Base-by-base conservation (phyloP, 1,284 basidiomycete genomes). In the Vanrija humicola region DNA sequence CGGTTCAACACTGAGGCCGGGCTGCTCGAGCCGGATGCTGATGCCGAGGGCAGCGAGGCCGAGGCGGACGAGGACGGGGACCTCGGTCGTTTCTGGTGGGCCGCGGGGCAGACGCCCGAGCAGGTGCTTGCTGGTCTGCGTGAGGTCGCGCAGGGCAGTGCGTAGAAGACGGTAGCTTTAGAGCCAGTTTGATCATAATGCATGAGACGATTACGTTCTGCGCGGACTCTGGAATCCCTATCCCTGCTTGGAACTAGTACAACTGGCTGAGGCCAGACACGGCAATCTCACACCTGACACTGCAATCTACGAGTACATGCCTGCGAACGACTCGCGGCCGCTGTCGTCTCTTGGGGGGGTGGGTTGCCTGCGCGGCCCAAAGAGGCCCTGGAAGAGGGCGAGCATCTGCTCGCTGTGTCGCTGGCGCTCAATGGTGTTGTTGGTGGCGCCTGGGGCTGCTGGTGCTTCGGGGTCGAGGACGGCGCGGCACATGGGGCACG, bases 261-360 rank as follows among this genome's bases (percentile, higher is more conserved):
- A 28, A 43, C 6, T 34, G 16, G 42, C 21, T 21, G 6, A 6
- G 5, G 3, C 21, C 21, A 23, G 21, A 23, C 21, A 6, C 9
- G 12, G 34, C 34, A 12, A 5, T 8, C 34, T 34, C 28, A 28
- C 28, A 28, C 3, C 6, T 3, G 6, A 7, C 10, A 10, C 28
- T 3, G 34, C 34, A 10, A 8, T 9, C 48, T 40, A 51, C 25
- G 40, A 34, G 34, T 78, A 56, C 55, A 56, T 56, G 34, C 55
- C 50, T 3, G 46, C 26, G 38, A 46, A 51, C 39, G 46, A 19
- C 78, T 91, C 29, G 91, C 90, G 90, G 91, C 90, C 75, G 81
- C 83, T 16, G 19, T 18, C 34, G 34, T 54, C 55, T 26, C n/a
- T 15, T n/a, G 21, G 15, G 2, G 34, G 10, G 1, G 40, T 5